Conservation (phyloP, 257 asterid genomes). For the Echium plantagineum region DNA sequence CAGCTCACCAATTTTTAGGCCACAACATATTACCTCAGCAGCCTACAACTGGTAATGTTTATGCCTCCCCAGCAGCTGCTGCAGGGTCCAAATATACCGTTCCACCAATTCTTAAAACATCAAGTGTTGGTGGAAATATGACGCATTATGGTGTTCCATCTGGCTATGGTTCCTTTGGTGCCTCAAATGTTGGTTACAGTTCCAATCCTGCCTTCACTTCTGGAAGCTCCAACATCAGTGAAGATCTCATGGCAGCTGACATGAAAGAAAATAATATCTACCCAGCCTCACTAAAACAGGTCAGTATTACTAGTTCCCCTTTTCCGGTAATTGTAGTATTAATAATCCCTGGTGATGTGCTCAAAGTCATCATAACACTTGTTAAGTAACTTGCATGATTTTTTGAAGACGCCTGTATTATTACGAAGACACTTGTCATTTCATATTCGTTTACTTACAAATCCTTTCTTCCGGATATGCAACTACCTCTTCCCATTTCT, state of each 20-base stretch:
- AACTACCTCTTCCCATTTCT: too few relatives aligned
- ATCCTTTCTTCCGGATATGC: background rate
- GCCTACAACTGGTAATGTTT: constrained; percentile 32
- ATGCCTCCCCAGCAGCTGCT: constrained; percentile 31
- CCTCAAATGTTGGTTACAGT: constrained; percentile 31
- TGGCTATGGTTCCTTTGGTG: constrained; percentile 33
- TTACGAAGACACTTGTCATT: too few relatives aligned
- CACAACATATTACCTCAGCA: constrained; percentile 47
- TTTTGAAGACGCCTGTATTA: too few relatives aligned
- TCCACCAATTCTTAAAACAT: constrained; percentile 29
- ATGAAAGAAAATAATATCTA: constrained; percentile 32
- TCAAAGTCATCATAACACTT: too few relatives aligned
- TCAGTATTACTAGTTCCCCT: constrained; percentile 14
- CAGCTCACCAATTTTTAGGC: constrained; percentile 34
- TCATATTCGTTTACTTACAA: too few relatives aligned
- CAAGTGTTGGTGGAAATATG: constrained; percentile 24
- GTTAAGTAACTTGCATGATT: too few relatives aligned
- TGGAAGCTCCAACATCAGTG: constrained; percentile 24
- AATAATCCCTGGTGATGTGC: too few relatives aligned
- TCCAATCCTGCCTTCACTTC: constrained; percentile 22
- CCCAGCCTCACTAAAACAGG: constrained; percentile 33
- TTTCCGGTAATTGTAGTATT: too few relatives aligned
- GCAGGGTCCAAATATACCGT: constrained; percentile 23
- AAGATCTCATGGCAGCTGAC: constrained; percentile 30
- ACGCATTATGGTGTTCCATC: constrained; percentile 36